Evolutionary conservation across 164 flowering plant species (phyloP).

Genomic region (Amborella trichopoda): DNA sequence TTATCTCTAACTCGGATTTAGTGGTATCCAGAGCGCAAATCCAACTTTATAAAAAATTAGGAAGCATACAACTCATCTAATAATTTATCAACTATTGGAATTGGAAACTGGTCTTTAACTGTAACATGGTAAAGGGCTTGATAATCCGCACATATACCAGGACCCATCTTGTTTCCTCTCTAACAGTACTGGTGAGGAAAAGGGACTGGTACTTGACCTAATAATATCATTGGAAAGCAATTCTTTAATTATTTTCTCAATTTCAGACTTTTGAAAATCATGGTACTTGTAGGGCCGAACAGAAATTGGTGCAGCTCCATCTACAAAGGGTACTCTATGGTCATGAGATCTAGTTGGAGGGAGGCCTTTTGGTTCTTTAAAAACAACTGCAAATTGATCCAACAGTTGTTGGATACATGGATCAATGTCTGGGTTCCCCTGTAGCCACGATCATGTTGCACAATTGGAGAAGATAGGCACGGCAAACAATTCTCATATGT

Average conservation of each 20-base stretch:
- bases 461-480: not conserved
- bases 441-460: too few species aligned
- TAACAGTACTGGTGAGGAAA: not conserved
- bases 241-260: not conserved
- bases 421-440: too few species aligned
- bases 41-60: not conserved
- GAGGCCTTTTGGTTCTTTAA: not conserved
- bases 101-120: not conserved
- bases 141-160: not conserved
- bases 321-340: not conserved
- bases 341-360: not conserved
- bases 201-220: not conserved
- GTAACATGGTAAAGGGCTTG: not conserved
- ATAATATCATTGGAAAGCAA: not conserved
- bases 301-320: not conserved
- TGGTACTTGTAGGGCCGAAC: not conserved
- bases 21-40: not conserved
- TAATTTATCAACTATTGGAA: not conserved
- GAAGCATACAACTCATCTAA: not conserved
- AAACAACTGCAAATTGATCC: not conserved
- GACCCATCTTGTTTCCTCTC: not conserved
- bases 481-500: not conserved
- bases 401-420: not conserved
- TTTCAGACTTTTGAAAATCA: not conserved
- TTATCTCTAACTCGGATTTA: not conserved